Evolutionary conservation across 2,329 filamentous ascomycete genomes (phyloP), one percentile per base, ranked within the genome.

Genomic region (Metarhizium anisopliae): DNA sequence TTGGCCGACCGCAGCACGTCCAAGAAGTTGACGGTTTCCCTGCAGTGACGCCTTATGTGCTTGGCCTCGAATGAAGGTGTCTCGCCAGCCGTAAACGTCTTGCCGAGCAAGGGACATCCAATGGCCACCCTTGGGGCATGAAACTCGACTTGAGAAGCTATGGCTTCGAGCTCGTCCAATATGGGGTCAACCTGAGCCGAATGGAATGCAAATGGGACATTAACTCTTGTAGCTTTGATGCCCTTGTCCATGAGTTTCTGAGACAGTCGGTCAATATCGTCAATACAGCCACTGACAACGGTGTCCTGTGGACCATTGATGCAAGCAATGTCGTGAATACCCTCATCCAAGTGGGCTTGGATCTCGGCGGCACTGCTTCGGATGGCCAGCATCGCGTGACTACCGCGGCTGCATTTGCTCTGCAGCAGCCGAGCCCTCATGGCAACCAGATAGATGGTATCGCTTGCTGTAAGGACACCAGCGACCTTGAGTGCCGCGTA

Each of bases 391-490:
- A 81, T 82, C 38, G 78, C 78, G 62, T 91, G 87, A 1, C 82
- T 87, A 57, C 84, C 81, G 11, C 42, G 74, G n/a, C 78, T 83
- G 74, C 87, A 91, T 61, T 81, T 80, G 55, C 82, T 74, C 49
- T 84, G 78, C 2, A 91, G 76, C 11, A 89, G 75, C 65, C 81
- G 74, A n/a, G 87, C 87, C 60, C 89, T 81, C 55, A 75, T 69
- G 47, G 87, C 87, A 29, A 91, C 86, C 1, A 92, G 76, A 60
- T 84, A 86, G 56, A 93, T 80, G 64, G 86, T 82, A 66, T 90
- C 87, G 62, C 82, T 83, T 25, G 82, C 83, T 13, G 85, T 87
- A 25, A 90, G 74, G 18, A 90, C 86, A 53, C 86, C 87, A 52
- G 86, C 84, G 49, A 84, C 78, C 63, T 88, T 79, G 7, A 90